These are phyloP conservation scores for Cystobasidium sp. DNA, from an alignment of 1,284 basidiomycete genomes.

Conservation along the genomic window DNA sequence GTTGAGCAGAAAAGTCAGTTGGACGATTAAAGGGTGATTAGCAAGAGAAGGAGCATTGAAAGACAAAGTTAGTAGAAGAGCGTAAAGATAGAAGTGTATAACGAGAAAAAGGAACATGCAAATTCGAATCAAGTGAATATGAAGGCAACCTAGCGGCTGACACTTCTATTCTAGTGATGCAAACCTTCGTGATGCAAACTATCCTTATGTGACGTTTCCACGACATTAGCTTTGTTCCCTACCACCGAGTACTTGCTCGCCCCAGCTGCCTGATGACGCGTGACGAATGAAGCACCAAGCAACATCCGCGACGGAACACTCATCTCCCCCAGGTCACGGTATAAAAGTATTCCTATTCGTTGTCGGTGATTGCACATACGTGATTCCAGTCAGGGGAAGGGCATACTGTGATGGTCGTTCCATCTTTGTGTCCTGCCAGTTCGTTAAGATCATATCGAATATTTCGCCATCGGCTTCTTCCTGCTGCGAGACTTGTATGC, in stretches of 20 bases:
- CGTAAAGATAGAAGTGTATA: background rate
- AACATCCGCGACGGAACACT: too few species aligned
- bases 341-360: background rate
- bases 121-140: background rate
- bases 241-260: too few species aligned
- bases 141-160: too few species aligned
- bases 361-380: background rate
- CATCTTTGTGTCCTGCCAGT: conserved; percentile 29
- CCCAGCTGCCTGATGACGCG: too few species aligned
- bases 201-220: too few species aligned
- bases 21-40: conserved; percentile 40
- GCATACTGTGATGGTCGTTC: background rate
- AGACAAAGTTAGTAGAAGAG: too few species aligned
- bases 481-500: conserved; percentile 2
- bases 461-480: conserved; percentile 24
- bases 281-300: too few species aligned
- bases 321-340: background rate
- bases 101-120: background rate
- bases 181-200: too few species aligned
- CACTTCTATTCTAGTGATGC: too few species aligned
- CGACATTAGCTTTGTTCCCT: too few species aligned
- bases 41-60: background rate
- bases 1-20: conserved; percentile 54
- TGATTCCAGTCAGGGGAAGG: background rate
- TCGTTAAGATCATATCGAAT: conserved; percentile 36